phyloP scores from a whole-genome alignment of 1,284 basidiomycete genomes.

The Ceratobasidium sp. region DNA sequence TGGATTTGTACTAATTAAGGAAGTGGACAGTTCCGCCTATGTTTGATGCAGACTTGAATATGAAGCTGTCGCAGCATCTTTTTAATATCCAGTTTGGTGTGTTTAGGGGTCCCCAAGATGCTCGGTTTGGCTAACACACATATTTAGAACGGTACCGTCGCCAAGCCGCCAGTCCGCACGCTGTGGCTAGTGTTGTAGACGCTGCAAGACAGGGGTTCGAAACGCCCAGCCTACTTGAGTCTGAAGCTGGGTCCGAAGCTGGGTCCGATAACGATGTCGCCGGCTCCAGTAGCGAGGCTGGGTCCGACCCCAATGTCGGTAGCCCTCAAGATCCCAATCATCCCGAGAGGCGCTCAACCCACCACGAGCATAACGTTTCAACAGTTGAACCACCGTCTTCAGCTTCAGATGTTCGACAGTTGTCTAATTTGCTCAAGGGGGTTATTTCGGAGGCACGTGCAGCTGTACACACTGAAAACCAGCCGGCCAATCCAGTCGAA shows the following conservation, averaged over 20 bases:
- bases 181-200: not conserved
- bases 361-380: no score
- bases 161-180: not conserved
- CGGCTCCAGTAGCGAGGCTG: no score
- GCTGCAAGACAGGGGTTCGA: not conserved
- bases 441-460: not conserved
- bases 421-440: no score
- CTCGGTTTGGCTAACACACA: not conserved
- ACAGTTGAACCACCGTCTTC: no score
- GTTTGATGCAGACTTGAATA: slow-evolving; percentile 24
- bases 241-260: not conserved
- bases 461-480: not conserved
- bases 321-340: no score
- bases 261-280: no score
- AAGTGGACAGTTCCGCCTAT: slow-evolving; percentile 13
- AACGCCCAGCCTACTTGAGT: not conserved
- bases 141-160: not conserved
- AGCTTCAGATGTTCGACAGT: no score
- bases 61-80: slow-evolving; percentile 39
- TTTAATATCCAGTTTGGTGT: slow-evolving; percentile 36
- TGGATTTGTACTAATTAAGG: not conserved
- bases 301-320: no score
- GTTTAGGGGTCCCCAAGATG: not conserved
- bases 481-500: not conserved
- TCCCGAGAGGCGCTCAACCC: no score